A percentile compares a stretch with the other conserved stretches of the same genome.
phyloP scores from a whole-genome alignment of 768 basidiomycete species.

The Amyloporia xantha region DNA sequence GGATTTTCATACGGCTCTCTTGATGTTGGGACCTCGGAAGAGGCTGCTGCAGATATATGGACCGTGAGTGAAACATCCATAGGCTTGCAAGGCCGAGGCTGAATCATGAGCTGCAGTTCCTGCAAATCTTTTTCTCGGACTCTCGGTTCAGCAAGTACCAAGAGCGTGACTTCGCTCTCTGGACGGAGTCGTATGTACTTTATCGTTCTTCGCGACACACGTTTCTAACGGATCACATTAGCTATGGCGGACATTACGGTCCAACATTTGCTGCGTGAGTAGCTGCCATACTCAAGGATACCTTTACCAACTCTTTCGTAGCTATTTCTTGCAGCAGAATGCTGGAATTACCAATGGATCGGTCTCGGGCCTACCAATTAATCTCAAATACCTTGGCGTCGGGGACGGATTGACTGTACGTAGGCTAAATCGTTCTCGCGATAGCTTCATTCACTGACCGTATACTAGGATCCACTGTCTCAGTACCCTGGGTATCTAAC shows the following conservation, averaged over 20 bases:
- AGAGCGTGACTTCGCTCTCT: constrained; percentile 44
- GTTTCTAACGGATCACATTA: constrained; percentile 10
- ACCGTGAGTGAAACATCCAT: constrained; percentile 14
- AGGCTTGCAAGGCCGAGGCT: neutral
- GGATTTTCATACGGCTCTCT: constrained; percentile 55
- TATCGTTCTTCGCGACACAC: neutral
- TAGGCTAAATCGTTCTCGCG: neutral
- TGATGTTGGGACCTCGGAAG: constrained; percentile 42
- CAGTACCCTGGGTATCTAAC: constrained; percentile 55
- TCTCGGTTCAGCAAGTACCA: constrained; percentile 43
- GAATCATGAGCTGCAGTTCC: constrained; percentile 26
- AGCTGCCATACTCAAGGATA: neutral
- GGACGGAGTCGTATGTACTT: constrained; percentile 51
- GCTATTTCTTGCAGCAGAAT: constrained; percentile 54
- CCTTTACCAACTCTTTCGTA: constrained; percentile 1
- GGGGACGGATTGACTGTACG: constrained; percentile 57
- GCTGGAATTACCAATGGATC: constrained; percentile 43
- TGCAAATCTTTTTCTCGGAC: constrained; percentile 58
- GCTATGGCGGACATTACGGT: constrained; percentile 35
- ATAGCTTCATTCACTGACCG: neutral
- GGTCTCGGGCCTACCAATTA: constrained; percentile 40
- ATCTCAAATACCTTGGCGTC: constrained; percentile 57
- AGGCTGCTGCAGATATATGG: constrained; percentile 55
- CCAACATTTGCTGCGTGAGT: constrained; percentile 29
- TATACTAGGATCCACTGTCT: constrained; percentile 28